Conservation (phyloP, 495 filamentous ascomycete genomes). For the Pyrenopolyporus hunteri region DNA sequence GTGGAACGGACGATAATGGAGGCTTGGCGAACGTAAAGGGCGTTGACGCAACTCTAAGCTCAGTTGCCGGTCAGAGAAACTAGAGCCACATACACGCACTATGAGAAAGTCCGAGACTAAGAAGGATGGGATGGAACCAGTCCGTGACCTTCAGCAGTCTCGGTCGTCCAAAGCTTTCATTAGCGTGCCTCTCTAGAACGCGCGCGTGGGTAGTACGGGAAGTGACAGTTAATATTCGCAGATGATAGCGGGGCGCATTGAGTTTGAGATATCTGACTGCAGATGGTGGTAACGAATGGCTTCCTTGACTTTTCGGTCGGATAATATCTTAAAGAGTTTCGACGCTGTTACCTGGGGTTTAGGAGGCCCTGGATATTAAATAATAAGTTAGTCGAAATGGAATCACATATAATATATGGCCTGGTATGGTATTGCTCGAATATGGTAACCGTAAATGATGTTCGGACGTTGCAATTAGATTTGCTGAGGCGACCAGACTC, state of each 20-base stretch:
- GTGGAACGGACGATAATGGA: conserved; percentile 19
- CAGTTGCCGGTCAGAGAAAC: conserved; percentile 16
- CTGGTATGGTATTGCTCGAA: conserved; percentile 2
- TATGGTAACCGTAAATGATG: background rate
- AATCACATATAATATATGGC: background rate
- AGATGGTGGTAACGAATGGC: conserved; percentile 4
- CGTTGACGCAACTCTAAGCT: conserved; percentile 26
- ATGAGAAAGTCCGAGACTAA: conserved; percentile 21
- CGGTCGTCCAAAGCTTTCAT: conserved; percentile 3
- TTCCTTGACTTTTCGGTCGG: background rate
- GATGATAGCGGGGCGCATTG: conserved; percentile 12
- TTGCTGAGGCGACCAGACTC: background rate
- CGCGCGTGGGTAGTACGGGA: background rate
- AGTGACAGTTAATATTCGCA: conserved; percentile 13
- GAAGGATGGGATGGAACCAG: conserved; percentile 5
- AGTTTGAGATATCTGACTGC: conserved; percentile 13
- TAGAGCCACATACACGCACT: background rate
- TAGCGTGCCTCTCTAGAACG: background rate
- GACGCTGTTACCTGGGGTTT: too few species aligned
- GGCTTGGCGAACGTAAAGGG: conserved; percentile 31
- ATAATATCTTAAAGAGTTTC: background rate
- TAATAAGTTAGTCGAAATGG: conserved; percentile 10
- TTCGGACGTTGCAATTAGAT: background rate
- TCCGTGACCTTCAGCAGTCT: conserved; percentile 4
- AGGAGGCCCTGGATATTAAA: conserved; percentile 6